Evolutionary conservation across 2,329 filamentous ascomycete species (phyloP).

Genomic region (Scleromitrula shiraiana): DNA sequence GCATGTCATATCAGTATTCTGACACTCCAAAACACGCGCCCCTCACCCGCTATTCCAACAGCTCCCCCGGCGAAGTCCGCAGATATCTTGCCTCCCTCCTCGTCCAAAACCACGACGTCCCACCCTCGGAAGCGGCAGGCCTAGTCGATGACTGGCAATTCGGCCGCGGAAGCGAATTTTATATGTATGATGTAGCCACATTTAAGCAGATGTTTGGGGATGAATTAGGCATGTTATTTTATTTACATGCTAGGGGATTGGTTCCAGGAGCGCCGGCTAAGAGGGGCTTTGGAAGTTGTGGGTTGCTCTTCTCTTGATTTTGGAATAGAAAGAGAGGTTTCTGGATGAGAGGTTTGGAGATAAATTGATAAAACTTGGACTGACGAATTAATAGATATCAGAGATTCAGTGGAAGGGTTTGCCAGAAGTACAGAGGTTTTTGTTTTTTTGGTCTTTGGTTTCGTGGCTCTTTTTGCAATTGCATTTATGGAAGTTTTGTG

Average conservation of each 20-base stretch:
- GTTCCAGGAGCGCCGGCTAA: neutral
- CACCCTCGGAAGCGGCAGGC: fast-evolving
- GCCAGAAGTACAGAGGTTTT: too few species aligned
- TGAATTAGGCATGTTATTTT: neutral
- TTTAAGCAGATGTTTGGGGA: neutral
- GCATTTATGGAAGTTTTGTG: too few species aligned
- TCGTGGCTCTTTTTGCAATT: too few species aligned
- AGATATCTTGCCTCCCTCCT: neutral
- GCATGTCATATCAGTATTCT: too few species aligned
- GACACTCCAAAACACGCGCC: too few species aligned
- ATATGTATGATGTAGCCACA: neutral
- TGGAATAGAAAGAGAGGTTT: neutral
- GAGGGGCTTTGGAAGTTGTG: fast-evolving
- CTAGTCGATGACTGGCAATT: neutral
- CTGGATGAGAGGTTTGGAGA: neutral
- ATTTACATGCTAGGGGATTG: neutral
- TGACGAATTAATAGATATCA: neutral
- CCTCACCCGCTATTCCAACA: neutral
- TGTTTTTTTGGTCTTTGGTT: too few species aligned
- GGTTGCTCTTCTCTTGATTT: neutral
- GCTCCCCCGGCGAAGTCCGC: neutral
- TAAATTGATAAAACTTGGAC: neutral
- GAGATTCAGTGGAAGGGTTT: too few species aligned
- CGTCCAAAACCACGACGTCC: neutral
- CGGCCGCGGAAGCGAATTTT: conserved; percentile 1